Percentiles rank a stretch among this genome's conserved stretches.
Evolutionary conservation across 306 rosid species (phyloP).

Genomic region (Cicer judaicum): DNA sequence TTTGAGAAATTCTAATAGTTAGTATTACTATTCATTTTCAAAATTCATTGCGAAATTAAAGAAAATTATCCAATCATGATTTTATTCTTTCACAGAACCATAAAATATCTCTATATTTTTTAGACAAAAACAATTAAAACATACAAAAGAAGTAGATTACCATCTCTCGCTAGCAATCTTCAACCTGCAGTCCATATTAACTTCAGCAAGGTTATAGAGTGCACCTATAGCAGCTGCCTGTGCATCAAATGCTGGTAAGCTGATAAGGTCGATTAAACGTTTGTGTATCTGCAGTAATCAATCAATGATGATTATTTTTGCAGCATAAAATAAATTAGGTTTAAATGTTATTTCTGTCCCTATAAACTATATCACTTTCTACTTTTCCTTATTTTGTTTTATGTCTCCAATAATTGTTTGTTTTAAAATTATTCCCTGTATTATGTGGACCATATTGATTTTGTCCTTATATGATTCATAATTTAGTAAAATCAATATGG

Average conservation of each 20-base stretch:
- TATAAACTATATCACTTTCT: not conserved
- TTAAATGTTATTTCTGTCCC: not conserved
- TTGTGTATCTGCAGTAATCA: constrained; percentile 76
- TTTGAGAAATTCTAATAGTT: constrained; percentile 9
- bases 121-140: too few species aligned
- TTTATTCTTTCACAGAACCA: constrained; percentile 22
- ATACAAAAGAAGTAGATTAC: constrained; percentile 47
- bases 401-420: not conserved
- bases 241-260: constrained; percentile 86
- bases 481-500: not conserved
- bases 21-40: constrained; percentile 2
- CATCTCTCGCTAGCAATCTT: constrained; percentile 97
- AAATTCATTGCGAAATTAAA: not conserved
- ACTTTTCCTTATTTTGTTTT: not conserved
- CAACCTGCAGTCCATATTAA: constrained; percentile 95
- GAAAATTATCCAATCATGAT: not conserved
- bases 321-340: constrained; percentile 9
- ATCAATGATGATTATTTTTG: constrained; percentile 21
- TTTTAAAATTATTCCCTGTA: not conserved
- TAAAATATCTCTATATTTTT: not conserved
- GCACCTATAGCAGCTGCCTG: constrained; percentile 98
- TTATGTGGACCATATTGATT: not conserved
- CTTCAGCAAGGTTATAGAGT: constrained; percentile 96
- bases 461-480: not conserved
- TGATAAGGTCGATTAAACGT: constrained; percentile 87